Evolutionary conservation across 2,329 filamentous ascomycete species (phyloP), one percentile per base, ranked within the genome.

Genomic region (Fusarium redolens): DNA sequence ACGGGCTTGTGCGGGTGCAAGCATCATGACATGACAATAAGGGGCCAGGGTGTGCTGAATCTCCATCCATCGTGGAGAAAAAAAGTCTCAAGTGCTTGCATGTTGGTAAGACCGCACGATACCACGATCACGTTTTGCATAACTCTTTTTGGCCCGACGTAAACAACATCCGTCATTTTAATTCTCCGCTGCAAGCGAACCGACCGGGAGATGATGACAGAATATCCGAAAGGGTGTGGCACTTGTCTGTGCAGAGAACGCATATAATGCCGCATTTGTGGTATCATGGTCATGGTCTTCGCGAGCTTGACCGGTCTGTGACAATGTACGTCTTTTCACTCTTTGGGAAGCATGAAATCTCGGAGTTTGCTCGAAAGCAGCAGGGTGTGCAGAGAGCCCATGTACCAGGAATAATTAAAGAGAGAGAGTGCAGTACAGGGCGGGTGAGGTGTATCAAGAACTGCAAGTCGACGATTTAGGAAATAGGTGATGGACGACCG

Each of bases 381-480:
- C 61, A 59, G 54, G 47, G 68, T 65, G 65, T 69, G 71, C 51
- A 67, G 64, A 68, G 73, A 70, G 12, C 33, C 50, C 50, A 38
- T 52, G 50, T n/a, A 28, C 33, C 13, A 38, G 33, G 50, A 52
- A 52, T 52, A 38, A 38, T 7, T 5, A 52, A 3, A 37, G 13
- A 28, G 25, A 38, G 37, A 15, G 50, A 38, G 50, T 9, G 50
- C 25, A 51, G 68, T 57, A 62, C 61, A 55, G 41, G 31, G 62
- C 75, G 74, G 71, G 74, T 77, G 74, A 74, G 71, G 74, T 77
- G 74, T 61, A 59, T 69, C 65, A 51, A 60, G 50, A 61, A 41
- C 70, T 77, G 75, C 75, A 77, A 51, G 68, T 65, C 47, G 75
- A 77, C 72, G 50, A 11, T 73, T 74, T 77, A 74, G 75, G 75